These are phyloP conservation scores for Isoetes taiwanensis DNA, from an alignment of 75 land plant genomes.

Conservation along the genomic window DNA sequence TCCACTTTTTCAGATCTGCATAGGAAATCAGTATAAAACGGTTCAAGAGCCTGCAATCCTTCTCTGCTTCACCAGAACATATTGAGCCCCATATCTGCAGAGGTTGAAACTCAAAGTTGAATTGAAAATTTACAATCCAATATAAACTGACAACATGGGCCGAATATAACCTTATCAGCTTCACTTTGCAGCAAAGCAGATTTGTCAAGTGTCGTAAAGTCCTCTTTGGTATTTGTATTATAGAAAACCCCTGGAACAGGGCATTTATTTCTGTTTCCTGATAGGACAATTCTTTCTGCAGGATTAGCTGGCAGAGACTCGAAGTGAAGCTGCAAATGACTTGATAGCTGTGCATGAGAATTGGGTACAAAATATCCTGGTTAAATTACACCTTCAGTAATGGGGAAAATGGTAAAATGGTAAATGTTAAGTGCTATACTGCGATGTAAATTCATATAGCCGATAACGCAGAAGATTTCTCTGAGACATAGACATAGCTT, in stretches of 20 bases:
- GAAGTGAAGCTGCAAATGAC: conserved; percentile 50
- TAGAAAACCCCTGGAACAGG: conserved; percentile 69
- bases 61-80: conserved; percentile 56
- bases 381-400: no score
- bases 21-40: conserved; percentile 79
- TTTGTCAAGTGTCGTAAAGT: conserved; percentile 57
- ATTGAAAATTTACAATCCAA: background rate
- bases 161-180: conserved; percentile 84
- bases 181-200: conserved; percentile 36
- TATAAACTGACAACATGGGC: background rate
- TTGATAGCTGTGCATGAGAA: conserved; percentile 50
- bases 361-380: conserved; percentile 89
- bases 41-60: conserved; percentile 45
- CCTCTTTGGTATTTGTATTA: conserved; percentile 81
- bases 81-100: conserved; percentile 90
- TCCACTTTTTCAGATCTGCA: conserved; percentile 95
- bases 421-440: no score
- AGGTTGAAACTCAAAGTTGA: background rate
- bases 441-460: no score
- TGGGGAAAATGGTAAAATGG: no score
- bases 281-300: conserved; percentile 11
- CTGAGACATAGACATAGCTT: no score
- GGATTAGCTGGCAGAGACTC: conserved; percentile 66
- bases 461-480: no score
- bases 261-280: conserved; percentile 64